Conservation (phyloP, 2,329 filamentous ascomycete genomes). For the Ophiocordyceps australis region DNA sequence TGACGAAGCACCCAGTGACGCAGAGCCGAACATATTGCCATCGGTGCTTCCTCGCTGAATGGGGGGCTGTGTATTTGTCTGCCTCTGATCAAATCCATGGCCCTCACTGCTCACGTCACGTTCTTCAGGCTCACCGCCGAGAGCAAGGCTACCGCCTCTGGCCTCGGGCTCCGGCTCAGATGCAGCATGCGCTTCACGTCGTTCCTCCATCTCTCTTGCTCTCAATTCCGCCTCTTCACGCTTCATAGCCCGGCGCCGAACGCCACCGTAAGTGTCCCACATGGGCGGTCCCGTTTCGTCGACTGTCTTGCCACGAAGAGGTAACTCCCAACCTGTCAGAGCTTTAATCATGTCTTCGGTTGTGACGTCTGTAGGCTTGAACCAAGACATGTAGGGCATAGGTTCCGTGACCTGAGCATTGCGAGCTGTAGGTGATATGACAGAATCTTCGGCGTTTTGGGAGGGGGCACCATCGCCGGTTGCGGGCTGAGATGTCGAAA, state of each 20-base stretch:
- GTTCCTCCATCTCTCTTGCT: constrained; percentile 28
- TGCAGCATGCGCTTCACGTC: constrained; percentile 21
- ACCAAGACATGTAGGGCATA: too few relatives aligned
- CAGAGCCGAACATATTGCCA: constrained; percentile 35
- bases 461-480: constrained; percentile 27
- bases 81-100: constrained; percentile 35
- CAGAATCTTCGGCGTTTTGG: too few relatives aligned
- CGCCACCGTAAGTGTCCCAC: constrained; percentile 68
- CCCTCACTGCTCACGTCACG: constrained; percentile 35
- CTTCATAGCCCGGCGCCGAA: constrained; percentile 62
- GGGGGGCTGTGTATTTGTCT: constrained; percentile 56
- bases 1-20: constrained; percentile 24
- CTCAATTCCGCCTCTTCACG: constrained; percentile 50
- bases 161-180: constrained; percentile 65
- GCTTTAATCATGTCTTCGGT: constrained; percentile 18
- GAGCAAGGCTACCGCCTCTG: constrained; percentile 62
- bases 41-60: constrained; percentile 46
- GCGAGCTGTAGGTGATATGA: too few relatives aligned
- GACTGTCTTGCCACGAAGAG: constrained; percentile 4
- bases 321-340: constrained; percentile 17
- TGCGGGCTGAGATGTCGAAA: constrained; percentile 38
- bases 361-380: too few relatives aligned
- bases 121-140: constrained; percentile 88
- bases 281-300: constrained; percentile 49
- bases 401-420: too few relatives aligned